Evolutionary conservation across 805 yeast genomes (phyloP).

Genomic region (Lachancea waltii): DNA sequence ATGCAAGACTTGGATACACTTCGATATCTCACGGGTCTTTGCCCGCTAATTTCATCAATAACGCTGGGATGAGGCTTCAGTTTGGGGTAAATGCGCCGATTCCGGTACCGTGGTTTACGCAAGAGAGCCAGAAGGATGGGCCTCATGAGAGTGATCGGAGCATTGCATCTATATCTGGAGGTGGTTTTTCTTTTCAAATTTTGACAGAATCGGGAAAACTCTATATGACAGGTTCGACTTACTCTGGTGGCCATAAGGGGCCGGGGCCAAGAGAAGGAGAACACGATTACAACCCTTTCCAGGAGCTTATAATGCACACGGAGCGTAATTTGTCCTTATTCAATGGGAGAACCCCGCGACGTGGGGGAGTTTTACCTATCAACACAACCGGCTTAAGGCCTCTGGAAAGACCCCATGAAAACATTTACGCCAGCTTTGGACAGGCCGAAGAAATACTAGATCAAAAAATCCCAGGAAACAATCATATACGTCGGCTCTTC

Average conservation of each 20-base stretch:
- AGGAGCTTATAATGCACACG: slow-evolving; percentile 20
- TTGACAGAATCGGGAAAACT: slow-evolving; percentile 50
- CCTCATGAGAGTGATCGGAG: slow-evolving; percentile 8
- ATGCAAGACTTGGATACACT: slow-evolving; percentile 30
- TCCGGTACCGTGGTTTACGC: slow-evolving; percentile 20
- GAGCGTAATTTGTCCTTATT: slow-evolving; percentile 18
- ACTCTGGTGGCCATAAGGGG: slow-evolving; percentile 36
- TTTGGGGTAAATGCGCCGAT: slow-evolving; percentile 28
- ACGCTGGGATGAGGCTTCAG: slow-evolving; percentile 20
- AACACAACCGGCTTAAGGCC: slow-evolving; percentile 18
- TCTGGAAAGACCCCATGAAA: slow-evolving; percentile 22
- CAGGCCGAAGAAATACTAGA: slow-evolving; percentile 17
- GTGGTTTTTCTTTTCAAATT: slow-evolving; percentile 60
- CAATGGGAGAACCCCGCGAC: slow-evolving; percentile 5
- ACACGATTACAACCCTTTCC: slow-evolving; percentile 32
- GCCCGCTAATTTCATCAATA: slow-evolving; percentile 16
- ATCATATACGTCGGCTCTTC: slow-evolving; percentile 26
- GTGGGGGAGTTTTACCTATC: slow-evolving; percentile 15
- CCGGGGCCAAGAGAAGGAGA: slow-evolving; percentile 36
- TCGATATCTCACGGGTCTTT: slow-evolving; percentile 19
- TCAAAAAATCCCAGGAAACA: slow-evolving; percentile 23
- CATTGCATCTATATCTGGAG: slow-evolving; percentile 41
- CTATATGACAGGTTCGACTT: slow-evolving; percentile 45
- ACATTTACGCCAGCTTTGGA: slow-evolving; percentile 24
- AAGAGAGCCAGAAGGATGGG: not conserved